These are phyloP conservation scores for Sicyos baderoa DNA, from an alignment of 306 rosid species.

Conservation along the genomic window DNA sequence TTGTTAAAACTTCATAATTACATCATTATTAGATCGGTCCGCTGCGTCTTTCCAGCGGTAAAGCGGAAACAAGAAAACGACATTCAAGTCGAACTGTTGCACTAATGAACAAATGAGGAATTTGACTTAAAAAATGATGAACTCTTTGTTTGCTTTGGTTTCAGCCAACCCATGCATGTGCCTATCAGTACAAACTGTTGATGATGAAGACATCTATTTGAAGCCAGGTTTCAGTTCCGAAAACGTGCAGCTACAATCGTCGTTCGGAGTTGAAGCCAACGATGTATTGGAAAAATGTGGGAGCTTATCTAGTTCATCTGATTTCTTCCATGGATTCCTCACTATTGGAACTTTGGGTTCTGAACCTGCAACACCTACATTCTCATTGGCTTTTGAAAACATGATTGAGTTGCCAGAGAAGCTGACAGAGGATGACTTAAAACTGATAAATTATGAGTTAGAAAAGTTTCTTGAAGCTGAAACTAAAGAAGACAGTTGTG, in stretches of 20 bases:
- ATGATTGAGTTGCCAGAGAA: slow-evolving; percentile 31
- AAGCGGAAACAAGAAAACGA: slow-evolving; percentile 3
- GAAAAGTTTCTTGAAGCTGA: slow-evolving; percentile 75
- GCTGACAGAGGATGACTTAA: slow-evolving; percentile 61
- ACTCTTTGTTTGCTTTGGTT: slow-evolving; percentile 17
- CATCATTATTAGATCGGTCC: slow-evolving; percentile 6
- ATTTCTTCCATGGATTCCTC: slow-evolving; percentile 76
- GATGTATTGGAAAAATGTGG: slow-evolving; percentile 23
- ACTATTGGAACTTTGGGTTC: slow-evolving; percentile 85
- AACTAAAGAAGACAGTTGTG: slow-evolving; percentile 40
- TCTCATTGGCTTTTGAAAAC: slow-evolving; percentile 51
- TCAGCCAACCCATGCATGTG: slow-evolving; percentile 63
- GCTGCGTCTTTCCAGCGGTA: neutral
- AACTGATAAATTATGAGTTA: slow-evolving; percentile 55
- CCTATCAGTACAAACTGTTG: slow-evolving; percentile 46
- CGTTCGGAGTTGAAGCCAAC: slow-evolving; percentile 18
- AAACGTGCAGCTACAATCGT: slow-evolving; percentile 26
- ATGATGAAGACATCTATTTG: slow-evolving; percentile 40
- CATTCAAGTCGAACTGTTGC: neutral
- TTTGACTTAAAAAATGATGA: neutral
- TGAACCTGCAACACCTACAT: slow-evolving; percentile 79
- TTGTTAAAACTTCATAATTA: slow-evolving; percentile 2
- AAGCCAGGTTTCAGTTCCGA: slow-evolving; percentile 37
- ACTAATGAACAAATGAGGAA: slow-evolving; percentile 4
- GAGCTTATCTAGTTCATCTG: slow-evolving; percentile 41